Base-by-base conservation (phyloP, 192 early-diverging fungal species). In the Pecoramyces ruminantium region DNA sequence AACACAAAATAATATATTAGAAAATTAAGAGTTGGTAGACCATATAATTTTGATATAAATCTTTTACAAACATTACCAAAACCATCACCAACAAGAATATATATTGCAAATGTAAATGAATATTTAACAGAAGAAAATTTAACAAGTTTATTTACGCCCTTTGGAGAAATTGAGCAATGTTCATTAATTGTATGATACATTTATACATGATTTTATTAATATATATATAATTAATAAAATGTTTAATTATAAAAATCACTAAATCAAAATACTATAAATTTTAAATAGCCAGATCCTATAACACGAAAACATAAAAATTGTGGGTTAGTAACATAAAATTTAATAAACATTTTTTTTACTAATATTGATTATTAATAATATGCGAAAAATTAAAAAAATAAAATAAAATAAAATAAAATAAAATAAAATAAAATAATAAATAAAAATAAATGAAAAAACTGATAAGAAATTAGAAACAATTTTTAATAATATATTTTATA, bases 91-190 rank as follows among this genome's bases (percentile, higher is more conserved):
- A 85, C 87, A 78, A 92, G 94, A 77, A 88, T 97, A 38, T 97
- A 94, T 82, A 90, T 97, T 78, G 91, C 95, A 78, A 97, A 95
- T 80, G 88, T 97, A 79, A 93, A 93, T 78, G 90, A 92, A 85
- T 85, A 87, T 14, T 89, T 97, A 34, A 86, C 89, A 5, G 94
- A 97, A 84, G 85, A 90, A 4, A 91, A 92, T 83, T 83, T 97
- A 79, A 79, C 85, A 42, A 90, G 89, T 79, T 94, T 97, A 17
- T 96, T 97, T 87, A 89, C 92, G 34, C 87, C 94, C 4, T 97
- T 97, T 88, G 96, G 96, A 13, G 86, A 88, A 15, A 90, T 97
- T 34, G 87, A 86, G 28, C 86, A 84, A 29, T 95, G 93, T 30
- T 85, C 92, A 28, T 83, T 97, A 29, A 83, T 89, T 85, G 93